Conservation (phyloP, 192 early-diverging fungal species). For the Allomyces arbusculus region DNA sequence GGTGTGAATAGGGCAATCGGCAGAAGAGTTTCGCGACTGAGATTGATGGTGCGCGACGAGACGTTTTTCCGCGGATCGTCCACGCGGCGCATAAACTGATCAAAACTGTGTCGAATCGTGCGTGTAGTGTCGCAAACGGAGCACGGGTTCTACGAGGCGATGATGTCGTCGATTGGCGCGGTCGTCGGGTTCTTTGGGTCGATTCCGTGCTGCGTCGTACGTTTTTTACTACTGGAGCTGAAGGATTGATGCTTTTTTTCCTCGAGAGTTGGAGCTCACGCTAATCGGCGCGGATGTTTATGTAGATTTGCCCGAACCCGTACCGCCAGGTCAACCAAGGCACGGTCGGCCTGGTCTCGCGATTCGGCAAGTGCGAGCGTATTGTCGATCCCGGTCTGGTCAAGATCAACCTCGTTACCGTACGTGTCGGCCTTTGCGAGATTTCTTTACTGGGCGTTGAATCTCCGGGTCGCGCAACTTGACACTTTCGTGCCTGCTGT, state of each 20-base stretch:
- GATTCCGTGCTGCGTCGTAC: background rate
- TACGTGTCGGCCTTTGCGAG: too few species aligned
- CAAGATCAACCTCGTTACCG: conserved; percentile 21
- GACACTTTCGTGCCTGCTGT: too few species aligned
- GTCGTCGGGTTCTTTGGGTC: background rate
- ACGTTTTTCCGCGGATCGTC: too few species aligned
- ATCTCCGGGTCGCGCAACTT: too few species aligned
- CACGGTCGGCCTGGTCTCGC: background rate
- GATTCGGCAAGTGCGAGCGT: background rate
- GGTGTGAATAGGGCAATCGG: too few species aligned
- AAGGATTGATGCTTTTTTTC: background rate
- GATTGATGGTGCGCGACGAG: too few species aligned
- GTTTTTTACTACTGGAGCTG: background rate
- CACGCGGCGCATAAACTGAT: too few species aligned
- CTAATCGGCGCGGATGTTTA: background rate
- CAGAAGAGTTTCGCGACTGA: too few species aligned
- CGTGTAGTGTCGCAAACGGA: background rate
- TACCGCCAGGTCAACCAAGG: background rate
- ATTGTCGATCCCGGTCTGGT: conserved; percentile 29
- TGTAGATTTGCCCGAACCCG: background rate
- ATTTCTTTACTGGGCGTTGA: too few species aligned
- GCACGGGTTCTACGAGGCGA: background rate
- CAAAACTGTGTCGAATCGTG: too few species aligned
- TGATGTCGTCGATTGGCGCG: background rate
- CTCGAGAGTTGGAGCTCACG: background rate